Percentiles rank a stretch among this genome's conserved stretches.
Evolutionary conservation across 75 land plant genomes (phyloP).

Genomic region (Pinus albicaulis): DNA sequence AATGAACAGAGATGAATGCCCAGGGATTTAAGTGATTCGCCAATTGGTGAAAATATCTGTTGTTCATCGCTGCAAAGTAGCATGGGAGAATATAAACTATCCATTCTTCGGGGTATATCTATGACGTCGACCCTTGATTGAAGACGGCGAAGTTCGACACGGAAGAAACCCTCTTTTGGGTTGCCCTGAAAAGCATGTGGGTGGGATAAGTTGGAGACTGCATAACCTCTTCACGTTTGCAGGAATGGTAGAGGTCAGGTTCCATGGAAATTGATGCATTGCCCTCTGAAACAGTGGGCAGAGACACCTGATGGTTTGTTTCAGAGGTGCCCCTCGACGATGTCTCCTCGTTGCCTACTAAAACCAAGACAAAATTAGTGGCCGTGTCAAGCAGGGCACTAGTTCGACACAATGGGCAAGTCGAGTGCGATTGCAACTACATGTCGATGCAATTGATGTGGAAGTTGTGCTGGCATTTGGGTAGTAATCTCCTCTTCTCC

Average conservation of each 20-base stretch:
- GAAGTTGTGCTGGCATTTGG: conserved; percentile 41
- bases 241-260: background rate
- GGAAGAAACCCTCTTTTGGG: background rate
- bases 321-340: background rate
- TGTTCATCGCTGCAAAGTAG: background rate
- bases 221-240: background rate
- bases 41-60: background rate
- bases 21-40: background rate
- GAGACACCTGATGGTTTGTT: background rate
- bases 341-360: background rate
- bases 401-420: conserved; percentile 45
- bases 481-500: conserved; percentile 29
- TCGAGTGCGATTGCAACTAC: conserved; percentile 51
- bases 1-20: background rate
- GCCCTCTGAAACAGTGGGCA: too few species aligned
- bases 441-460: conserved; percentile 55
- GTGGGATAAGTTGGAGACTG: conserved; percentile 2
- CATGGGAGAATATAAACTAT: background rate
- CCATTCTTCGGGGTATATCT: background rate
- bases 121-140: background rate
- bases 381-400: conserved; percentile 8
- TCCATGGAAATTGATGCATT: too few species aligned
- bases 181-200: background rate
- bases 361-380: too few species aligned
- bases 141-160: background rate